phyloP scores from a whole-genome alignment of 768 basidiomycete genomes.

The Hirschioporus abietinus region DNA sequence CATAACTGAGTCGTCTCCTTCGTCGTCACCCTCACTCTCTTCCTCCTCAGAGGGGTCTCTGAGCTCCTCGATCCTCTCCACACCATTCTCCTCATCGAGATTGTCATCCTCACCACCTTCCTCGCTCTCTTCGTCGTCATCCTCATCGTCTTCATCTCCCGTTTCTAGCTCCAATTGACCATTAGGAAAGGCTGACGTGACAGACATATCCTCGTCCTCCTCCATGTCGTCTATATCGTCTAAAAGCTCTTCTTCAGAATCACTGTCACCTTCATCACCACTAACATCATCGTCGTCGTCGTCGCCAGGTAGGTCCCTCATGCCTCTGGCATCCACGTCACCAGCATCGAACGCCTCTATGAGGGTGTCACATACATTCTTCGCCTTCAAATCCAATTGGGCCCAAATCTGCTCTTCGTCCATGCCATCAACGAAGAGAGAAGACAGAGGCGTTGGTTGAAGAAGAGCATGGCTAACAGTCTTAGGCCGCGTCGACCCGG shows the following conservation, averaged over 20 bases:
- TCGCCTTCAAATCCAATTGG: constrained; percentile 80
- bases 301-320: constrained; percentile 10
- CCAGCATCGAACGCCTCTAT: constrained; percentile 58
- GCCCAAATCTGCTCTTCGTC: constrained; percentile 89
- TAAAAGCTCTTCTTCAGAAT: constrained; percentile 9
- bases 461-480: constrained; percentile 12
- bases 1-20: constrained; percentile 19
- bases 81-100: constrained; percentile 25
- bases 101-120: constrained; percentile 24
- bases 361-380: constrained; percentile 64
- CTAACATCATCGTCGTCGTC: constrained; percentile 27
- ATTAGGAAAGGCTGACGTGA: constrained; percentile 9
- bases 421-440: constrained; percentile 73
- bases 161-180: constrained; percentile 13
- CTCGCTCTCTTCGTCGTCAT: constrained; percentile 21
- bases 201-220: constrained; percentile 22
- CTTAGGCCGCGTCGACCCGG: background rate
- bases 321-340: constrained; percentile 20
- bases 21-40: constrained; percentile 19
- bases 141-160: constrained; percentile 28
- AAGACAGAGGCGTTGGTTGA: constrained; percentile 61
- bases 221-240: constrained; percentile 27
- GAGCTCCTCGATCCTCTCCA: constrained; percentile 25
- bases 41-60: constrained; percentile 29
- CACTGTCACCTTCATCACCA: constrained; percentile 22